phyloP scores from a whole-genome alignment of 345 rosid species.

The Corymbia maculata region DNA sequence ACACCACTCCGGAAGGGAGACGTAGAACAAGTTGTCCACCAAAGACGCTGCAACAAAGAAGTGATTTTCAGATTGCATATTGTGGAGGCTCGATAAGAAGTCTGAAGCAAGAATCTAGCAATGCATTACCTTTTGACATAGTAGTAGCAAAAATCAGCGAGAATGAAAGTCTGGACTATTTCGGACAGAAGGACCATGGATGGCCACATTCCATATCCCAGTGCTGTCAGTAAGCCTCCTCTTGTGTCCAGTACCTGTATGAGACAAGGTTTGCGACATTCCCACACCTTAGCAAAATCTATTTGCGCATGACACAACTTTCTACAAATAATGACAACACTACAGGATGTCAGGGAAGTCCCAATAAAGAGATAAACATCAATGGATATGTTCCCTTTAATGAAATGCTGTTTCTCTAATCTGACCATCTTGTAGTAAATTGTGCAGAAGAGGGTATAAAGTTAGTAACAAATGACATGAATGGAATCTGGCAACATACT shows the following conservation, averaged over 20 bases:
- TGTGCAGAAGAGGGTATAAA: background rate
- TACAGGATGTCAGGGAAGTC: background rate
- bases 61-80: background rate
- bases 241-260: constrained; percentile 78
- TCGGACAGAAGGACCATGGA: constrained; percentile 93
- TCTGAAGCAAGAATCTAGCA: background rate
- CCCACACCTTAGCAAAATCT: background rate
- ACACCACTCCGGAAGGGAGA: constrained; percentile 94
- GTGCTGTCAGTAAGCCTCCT: constrained; percentile 79
- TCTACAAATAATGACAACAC: background rate
- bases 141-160: constrained; percentile 97
- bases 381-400: background rate
- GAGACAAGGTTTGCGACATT: background rate
- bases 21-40: constrained; percentile 97
- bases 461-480: background rate
- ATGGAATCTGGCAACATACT: background rate
- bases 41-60: constrained; percentile 51
- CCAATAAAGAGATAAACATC: background rate
- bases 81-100: background rate
- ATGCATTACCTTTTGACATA: constrained; percentile 63
- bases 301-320: background rate
- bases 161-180: constrained; percentile 91
- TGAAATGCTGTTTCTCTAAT: background rate
- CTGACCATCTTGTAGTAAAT: background rate
- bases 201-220: constrained; percentile 98